A percentile compares a stretch with the other conserved stretches of the same genome.
Conservation (phyloP, 2,329 filamentous ascomycete genomes). For the Fusarium sp. region DNA sequence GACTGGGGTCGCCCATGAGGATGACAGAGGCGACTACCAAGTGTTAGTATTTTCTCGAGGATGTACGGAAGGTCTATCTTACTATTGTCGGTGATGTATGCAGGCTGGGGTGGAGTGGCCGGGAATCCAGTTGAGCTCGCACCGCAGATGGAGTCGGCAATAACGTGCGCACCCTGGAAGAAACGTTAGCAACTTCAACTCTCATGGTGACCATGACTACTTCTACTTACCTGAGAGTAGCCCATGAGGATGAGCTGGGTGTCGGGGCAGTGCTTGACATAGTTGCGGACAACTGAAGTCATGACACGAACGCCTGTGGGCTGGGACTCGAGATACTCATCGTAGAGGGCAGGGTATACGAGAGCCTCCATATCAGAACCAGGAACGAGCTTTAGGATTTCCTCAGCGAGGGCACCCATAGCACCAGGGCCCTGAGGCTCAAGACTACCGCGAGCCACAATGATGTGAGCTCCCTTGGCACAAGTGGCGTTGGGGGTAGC, state of each 20-base stretch:
- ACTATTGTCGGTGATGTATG: slow-evolving; percentile 13
- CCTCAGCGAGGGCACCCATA: slow-evolving; percentile 28
- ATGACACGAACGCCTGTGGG: slow-evolving; percentile 29
- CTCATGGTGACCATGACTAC: rapidly evolving
- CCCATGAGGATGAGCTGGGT: slow-evolving; percentile 43
- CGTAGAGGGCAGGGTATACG: slow-evolving; percentile 38
- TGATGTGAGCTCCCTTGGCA: slow-evolving; percentile 35
- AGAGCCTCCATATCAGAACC: slow-evolving; percentile 41
- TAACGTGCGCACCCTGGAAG: slow-evolving; percentile 28
- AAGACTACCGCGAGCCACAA: slow-evolving; percentile 39
- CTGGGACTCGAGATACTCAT: slow-evolving; percentile 40
- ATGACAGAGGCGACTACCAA: slow-evolving; percentile 16
- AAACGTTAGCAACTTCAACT: not conserved
- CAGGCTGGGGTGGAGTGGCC: not conserved
- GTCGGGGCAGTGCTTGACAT: slow-evolving; percentile 26
- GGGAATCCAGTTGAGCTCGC: slow-evolving; percentile 32
- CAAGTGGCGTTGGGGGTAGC: slow-evolving; percentile 7
- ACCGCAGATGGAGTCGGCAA: slow-evolving; percentile 27
- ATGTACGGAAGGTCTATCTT: not conserved
- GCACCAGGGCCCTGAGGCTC: slow-evolving; percentile 40
- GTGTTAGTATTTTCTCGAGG: not conserved
- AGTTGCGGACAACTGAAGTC: slow-evolving; percentile 21
- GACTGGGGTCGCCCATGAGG: slow-evolving; percentile 35
- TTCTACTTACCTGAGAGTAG: slow-evolving; percentile 29
- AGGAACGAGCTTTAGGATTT: slow-evolving; percentile 12